These are phyloP conservation scores for Pythium sukuiense DNA, from an alignment of 352 stramenopile species.

Conservation along the genomic window DNA sequence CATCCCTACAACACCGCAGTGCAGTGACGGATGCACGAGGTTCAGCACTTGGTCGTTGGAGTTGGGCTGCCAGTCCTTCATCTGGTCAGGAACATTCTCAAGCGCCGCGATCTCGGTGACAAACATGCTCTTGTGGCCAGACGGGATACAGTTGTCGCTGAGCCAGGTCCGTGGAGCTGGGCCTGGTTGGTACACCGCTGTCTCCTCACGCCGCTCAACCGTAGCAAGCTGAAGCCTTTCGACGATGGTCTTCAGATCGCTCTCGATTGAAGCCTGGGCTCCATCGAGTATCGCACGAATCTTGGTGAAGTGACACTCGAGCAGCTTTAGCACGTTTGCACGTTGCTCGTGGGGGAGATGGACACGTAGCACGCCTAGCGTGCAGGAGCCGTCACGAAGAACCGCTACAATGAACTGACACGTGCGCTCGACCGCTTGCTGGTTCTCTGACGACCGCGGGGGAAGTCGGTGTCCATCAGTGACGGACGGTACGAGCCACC, in stretches of 20 bases:
- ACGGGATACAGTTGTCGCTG: neutral
- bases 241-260: neutral
- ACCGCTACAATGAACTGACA: neutral
- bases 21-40: too few relatives aligned
- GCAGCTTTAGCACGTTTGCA: neutral
- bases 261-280: neutral
- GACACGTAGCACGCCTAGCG: neutral
- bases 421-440: neutral
- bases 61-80: constrained; percentile 63
- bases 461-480: too few relatives aligned
- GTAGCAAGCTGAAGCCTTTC: neutral
- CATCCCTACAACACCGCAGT: constrained; percentile 31
- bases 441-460: too few relatives aligned
- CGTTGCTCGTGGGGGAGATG: neutral
- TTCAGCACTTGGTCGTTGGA: constrained; percentile 47
- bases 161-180: neutral
- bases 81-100: constrained; percentile 38
- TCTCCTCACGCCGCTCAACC: too few relatives aligned
- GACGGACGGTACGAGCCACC: too few relatives aligned
- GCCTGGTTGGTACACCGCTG: too few relatives aligned
- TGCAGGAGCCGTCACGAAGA: neutral
- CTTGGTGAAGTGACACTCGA: neutral
- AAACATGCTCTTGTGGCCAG: neutral
- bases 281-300: neutral
- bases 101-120: neutral